Conservation (phyloP, 768 basidiomycete species). For the Pisolithus marmoratus region DNA sequence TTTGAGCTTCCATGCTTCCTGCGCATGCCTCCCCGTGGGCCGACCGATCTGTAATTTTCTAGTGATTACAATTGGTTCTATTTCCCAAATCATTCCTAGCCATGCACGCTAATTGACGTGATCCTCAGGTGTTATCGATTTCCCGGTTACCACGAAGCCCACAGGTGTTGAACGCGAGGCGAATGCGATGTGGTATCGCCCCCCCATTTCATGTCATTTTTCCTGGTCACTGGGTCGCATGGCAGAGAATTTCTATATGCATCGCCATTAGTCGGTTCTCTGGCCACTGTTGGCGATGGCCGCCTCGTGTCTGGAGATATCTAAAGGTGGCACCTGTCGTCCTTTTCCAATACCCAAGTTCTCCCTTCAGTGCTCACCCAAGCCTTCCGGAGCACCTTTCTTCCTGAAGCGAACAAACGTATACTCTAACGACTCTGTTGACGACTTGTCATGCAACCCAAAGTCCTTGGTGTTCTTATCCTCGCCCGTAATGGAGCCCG, state of each 20-base stretch:
- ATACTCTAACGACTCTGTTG: neutral
- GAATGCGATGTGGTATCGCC: constrained; percentile 6
- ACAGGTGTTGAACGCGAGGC: constrained; percentile 17
- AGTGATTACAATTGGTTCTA: constrained; percentile 7
- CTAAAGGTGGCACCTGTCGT: constrained; percentile 19
- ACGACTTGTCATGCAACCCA: constrained; percentile 18
- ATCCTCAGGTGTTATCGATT: constrained; percentile 13
- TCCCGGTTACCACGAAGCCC: constrained; percentile 20
- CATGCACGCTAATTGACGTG: constrained; percentile 20
- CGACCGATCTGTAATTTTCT: constrained; percentile 8
- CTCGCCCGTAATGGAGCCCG: constrained; percentile 77
- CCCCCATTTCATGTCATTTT: constrained; percentile 6
- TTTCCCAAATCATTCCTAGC: constrained; percentile 18
- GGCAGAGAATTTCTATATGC: constrained; percentile 22
- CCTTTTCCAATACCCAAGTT: constrained; percentile 5
- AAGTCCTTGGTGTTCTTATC: constrained; percentile 69
- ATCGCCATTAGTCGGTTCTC: constrained; percentile 26
- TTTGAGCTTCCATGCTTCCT: constrained; percentile 16
- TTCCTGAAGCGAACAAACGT: neutral
- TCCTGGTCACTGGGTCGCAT: constrained; percentile 8
- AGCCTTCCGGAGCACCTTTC: neutral
- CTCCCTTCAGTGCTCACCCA: constrained; percentile 2
- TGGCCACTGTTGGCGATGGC: constrained; percentile 21
- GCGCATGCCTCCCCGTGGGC: constrained; percentile 20
- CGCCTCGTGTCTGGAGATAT: constrained; percentile 24